A percentile compares a stretch with the other conserved stretches of the same genome.
Conservation (phyloP, 1,139 yeast genomes). For the Kodamaea ohmeri region DNA sequence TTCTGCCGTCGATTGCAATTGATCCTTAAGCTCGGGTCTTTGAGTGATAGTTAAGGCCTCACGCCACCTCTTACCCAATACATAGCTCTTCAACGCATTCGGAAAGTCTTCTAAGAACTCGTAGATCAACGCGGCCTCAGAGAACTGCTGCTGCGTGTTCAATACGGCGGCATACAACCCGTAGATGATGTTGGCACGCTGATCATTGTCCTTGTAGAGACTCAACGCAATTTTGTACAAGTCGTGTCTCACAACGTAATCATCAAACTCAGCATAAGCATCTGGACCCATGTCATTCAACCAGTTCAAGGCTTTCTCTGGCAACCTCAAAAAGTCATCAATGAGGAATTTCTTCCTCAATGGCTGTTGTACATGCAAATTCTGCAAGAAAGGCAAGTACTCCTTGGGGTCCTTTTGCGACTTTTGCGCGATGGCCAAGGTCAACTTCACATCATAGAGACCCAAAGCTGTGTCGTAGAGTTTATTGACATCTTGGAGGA, state of each 20-base stretch:
- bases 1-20: slow-evolving; percentile 47
- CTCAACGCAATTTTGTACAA: slow-evolving; percentile 68
- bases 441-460: slow-evolving; percentile 74
- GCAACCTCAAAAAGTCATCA: slow-evolving; percentile 72
- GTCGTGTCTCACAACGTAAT: slow-evolving; percentile 70
- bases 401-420: slow-evolving; percentile 98
- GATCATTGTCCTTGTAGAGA: slow-evolving; percentile 57
- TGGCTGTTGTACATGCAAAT: slow-evolving; percentile 64
- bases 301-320: slow-evolving; percentile 66
- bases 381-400: slow-evolving; percentile 86
- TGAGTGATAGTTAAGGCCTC: slow-evolving; percentile 71
- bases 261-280: slow-evolving; percentile 58
- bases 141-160: slow-evolving; percentile 51
- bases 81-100: slow-evolving; percentile 68
- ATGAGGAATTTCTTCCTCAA: slow-evolving; percentile 71
- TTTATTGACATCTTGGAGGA: slow-evolving; percentile 83
- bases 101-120: slow-evolving; percentile 61
- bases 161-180: slow-evolving; percentile 61
- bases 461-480: slow-evolving; percentile 80
- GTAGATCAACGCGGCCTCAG: slow-evolving; percentile 74
- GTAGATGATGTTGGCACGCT: slow-evolving; percentile 55
- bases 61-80: slow-evolving; percentile 74
- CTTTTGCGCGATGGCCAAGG: slow-evolving; percentile 87
- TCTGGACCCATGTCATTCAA: slow-evolving; percentile 51
- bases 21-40: slow-evolving; percentile 34